These are phyloP conservation scores for Kodamaea sagamina DNA, from an alignment of 805 yeast species.

Conservation along the genomic window DNA sequence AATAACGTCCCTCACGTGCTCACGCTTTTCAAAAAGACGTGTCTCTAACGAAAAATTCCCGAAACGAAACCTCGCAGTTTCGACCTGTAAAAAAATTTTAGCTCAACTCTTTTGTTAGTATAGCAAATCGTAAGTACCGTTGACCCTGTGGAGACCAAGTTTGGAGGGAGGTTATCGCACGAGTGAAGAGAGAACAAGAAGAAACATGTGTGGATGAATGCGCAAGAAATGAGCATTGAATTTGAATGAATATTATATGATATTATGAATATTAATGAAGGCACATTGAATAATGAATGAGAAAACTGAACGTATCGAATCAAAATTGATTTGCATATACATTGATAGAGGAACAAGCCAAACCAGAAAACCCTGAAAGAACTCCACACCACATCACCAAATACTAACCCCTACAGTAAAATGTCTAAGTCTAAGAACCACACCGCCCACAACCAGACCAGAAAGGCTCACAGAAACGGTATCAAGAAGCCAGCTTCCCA, in stretches of 20 bases:
- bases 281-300: no score
- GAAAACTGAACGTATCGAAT: no score
- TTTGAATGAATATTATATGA: no score
- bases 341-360: background rate
- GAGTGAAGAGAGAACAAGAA: no score
- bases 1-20: background rate
- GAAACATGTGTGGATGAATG: no score
- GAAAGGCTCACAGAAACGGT: slow-evolving; percentile 99
- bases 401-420: slow-evolving; percentile 42
- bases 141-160: no score
- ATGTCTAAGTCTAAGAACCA: slow-evolving; percentile 99
- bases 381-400: background rate
- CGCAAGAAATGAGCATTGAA: no score
- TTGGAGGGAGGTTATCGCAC: no score
- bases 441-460: slow-evolving; percentile 99
- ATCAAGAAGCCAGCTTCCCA: slow-evolving; percentile 98
- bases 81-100: slow-evolving; percentile 1
- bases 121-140: slow-evolving; percentile 10
- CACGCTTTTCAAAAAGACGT: slow-evolving; percentile 1
- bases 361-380: background rate
- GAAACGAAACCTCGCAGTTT: background rate
- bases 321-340: no score
- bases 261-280: no score
- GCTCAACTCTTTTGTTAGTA: slow-evolving; percentile 4
- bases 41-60: background rate